phyloP scores from a whole-genome alignment of 768 basidiomycete species.

The Mycena metata region DNA sequence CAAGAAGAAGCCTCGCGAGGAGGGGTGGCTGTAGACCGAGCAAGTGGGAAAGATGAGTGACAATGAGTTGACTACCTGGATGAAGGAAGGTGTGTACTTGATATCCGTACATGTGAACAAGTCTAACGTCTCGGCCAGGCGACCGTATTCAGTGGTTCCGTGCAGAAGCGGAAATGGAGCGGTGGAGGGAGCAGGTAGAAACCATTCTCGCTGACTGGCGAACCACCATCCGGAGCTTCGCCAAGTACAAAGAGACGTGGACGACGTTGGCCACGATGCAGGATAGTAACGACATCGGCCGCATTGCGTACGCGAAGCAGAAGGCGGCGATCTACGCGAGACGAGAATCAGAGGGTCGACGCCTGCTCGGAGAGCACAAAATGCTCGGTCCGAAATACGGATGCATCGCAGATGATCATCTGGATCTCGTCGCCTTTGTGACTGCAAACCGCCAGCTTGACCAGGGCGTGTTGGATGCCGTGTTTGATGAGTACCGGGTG shows the following conservation, averaged over 20 bases:
- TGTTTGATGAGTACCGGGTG: too few species aligned
- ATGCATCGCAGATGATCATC: background rate
- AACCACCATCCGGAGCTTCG: slow-evolving; percentile 18
- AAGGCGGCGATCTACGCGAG: background rate
- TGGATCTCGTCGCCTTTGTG: background rate
- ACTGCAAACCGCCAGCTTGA: too few species aligned
- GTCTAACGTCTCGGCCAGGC: background rate
- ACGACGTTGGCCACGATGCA: background rate
- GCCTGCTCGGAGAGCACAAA: background rate
- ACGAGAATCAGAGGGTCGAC: background rate
- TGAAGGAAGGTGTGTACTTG: slow-evolving; percentile 12
- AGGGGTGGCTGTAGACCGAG: slow-evolving; percentile 19
- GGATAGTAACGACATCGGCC: background rate
- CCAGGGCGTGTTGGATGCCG: too few species aligned
- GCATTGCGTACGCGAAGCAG: slow-evolving; percentile 13
- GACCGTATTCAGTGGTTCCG: slow-evolving; percentile 22
- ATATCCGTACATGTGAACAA: background rate
- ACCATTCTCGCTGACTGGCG: slow-evolving; percentile 8
- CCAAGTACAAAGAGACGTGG: background rate
- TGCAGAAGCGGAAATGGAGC: slow-evolving; percentile 19
- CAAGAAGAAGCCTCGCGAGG: background rate
- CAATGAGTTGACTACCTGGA: background rate
- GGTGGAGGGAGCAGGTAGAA: slow-evolving; percentile 17
- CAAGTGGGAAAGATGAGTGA: slow-evolving; percentile 3
- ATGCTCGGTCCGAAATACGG: background rate